Evolutionary conservation across 2,329 filamentous ascomycete genomes (phyloP).

Genomic region (Aureobasidium sp.): DNA sequence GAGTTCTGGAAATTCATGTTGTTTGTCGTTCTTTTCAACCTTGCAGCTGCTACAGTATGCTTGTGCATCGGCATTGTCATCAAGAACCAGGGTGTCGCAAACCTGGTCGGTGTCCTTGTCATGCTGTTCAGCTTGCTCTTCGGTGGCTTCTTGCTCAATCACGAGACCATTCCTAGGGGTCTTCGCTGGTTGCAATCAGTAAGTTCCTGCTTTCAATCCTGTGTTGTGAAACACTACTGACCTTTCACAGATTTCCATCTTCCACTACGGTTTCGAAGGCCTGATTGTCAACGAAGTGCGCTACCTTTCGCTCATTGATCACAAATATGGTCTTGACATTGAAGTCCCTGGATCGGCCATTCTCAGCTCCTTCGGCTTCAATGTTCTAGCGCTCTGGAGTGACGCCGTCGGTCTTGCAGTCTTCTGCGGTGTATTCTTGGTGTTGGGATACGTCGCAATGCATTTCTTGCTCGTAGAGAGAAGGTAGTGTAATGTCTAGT

Average conservation of each 20-base stretch:
- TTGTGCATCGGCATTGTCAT: slow-evolving; percentile 95
- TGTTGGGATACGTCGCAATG: slow-evolving; percentile 87
- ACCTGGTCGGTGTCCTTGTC: slow-evolving; percentile 84
- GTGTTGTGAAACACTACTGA: background rate
- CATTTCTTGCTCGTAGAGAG: slow-evolving; percentile 88
- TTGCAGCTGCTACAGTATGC: slow-evolving; percentile 87
- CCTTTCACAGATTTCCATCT: slow-evolving; percentile 65
- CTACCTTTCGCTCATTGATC: slow-evolving; percentile 78
- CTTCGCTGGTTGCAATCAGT: slow-evolving; percentile 83
- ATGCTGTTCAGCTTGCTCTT: slow-evolving; percentile 98
- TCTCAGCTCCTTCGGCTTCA: slow-evolving; percentile 87
- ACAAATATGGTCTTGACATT: slow-evolving; percentile 94
- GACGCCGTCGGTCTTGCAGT: slow-evolving; percentile 75
- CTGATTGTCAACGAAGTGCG: slow-evolving; percentile 96
- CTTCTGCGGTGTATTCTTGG: slow-evolving; percentile 73
- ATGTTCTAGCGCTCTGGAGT: slow-evolving; percentile 75
- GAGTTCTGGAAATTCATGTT: slow-evolving; percentile 90
- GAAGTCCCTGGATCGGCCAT: slow-evolving; percentile 93
- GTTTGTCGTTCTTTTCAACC: slow-evolving; percentile 89
- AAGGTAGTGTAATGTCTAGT: slow-evolving; percentile 41
- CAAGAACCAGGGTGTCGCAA: slow-evolving; percentile 83
- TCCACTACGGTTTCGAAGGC: slow-evolving; percentile 95
- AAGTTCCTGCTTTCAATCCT: slow-evolving; percentile 27
- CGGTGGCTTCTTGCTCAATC: slow-evolving; percentile 86
- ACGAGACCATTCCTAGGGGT: slow-evolving; percentile 78